Percentiles rank a stretch among this genome's conserved stretches.
These are phyloP conservation scores for Pseudoperonospora humuli DNA, from an alignment of 352 stramenopile species.

Conservation along the genomic window DNA sequence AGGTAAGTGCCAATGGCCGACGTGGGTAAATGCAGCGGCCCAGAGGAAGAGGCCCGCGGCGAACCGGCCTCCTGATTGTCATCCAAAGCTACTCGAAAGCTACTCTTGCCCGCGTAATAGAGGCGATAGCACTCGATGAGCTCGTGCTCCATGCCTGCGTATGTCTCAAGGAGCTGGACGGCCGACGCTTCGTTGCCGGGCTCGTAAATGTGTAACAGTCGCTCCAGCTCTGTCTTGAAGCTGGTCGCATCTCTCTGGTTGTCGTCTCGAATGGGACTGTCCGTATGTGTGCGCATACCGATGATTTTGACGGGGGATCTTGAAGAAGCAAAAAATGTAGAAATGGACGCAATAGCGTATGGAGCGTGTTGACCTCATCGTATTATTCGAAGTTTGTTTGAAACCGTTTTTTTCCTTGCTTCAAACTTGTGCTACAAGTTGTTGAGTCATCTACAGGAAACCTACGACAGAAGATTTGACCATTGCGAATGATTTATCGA, in stretches of 20 bases:
- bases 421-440: no score
- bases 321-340: no score
- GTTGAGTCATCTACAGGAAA: no score
- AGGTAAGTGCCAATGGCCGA: slow-evolving; percentile 52
- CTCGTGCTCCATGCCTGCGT: slow-evolving; percentile 53
- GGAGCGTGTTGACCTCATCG: no score
- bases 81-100: slow-evolving; percentile 32
- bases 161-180: slow-evolving; percentile 35
- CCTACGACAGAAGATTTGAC: no score
- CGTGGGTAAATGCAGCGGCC: slow-evolving; percentile 39
- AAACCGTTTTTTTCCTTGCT: no score
- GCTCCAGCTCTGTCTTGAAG: slow-evolving; percentile 29
- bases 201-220: slow-evolving; percentile 40
- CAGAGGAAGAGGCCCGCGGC: slow-evolving; percentile 9
- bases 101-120: slow-evolving; percentile 40
- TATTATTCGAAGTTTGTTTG: no score
- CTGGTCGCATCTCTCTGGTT: slow-evolving; percentile 6
- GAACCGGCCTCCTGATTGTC: slow-evolving; percentile 14
- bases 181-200: slow-evolving; percentile 30
- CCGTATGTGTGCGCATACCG: slow-evolving; percentile 8
- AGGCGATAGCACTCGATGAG: slow-evolving; percentile 59
- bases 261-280: slow-evolving; percentile 3
- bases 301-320: slow-evolving; percentile 3
- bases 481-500: no score
- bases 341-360: no score